These are phyloP conservation scores for Hypoxylon fuscum DNA, from an alignment of 495 filamentous ascomycete genomes.

Conservation along the genomic window DNA sequence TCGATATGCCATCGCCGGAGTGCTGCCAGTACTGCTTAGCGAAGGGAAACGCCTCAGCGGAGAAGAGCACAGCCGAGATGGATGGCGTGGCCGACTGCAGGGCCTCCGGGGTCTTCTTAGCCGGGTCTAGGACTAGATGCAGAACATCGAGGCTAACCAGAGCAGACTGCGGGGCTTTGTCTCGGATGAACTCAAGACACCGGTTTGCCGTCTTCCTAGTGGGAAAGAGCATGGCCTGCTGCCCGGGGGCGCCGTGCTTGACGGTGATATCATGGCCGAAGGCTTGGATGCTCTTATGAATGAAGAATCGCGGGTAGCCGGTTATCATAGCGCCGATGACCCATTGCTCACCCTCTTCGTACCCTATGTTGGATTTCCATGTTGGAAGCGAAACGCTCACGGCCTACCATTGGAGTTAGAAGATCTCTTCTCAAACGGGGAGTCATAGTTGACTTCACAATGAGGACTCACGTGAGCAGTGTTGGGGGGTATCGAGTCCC, in stretches of 20 bases:
- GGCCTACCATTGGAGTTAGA: conserved; percentile 64
- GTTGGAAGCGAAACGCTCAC: conserved; percentile 96
- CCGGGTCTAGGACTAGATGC: conserved; percentile 68
- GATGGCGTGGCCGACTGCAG: conserved; percentile 51
- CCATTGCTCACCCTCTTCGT: conserved; percentile 92
- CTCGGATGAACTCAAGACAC: conserved; percentile 76
- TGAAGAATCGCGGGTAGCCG: conserved; percentile 97
- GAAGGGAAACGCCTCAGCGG: conserved; percentile 67
- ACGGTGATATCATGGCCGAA: conserved; percentile 75
- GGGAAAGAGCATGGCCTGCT: conserved; percentile 84
- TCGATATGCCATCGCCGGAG: conserved; percentile 92
- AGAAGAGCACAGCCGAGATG: conserved; percentile 78
- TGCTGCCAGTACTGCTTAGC: conserved; percentile 98
- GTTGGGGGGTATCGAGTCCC: conserved; percentile 67
- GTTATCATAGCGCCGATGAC: conserved; percentile 85
- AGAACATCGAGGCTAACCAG: conserved; percentile 66
- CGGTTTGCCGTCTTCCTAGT: conserved; percentile 69
- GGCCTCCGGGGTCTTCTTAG: conserved; percentile 58
- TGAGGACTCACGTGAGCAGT: conserved; percentile 65
- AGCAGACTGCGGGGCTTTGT: conserved; percentile 59
- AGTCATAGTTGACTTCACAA: no score
- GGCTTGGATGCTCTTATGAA: conserved; percentile 81
- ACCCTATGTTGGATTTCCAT: conserved; percentile 89
- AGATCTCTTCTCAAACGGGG: conserved; percentile 13
- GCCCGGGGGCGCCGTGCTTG: conserved; percentile 65